Evolutionary conservation across 1,139 yeast genomes (phyloP), one percentile per base, ranked within the genome.

Genomic region (Waltiozyma sp.): DNA sequence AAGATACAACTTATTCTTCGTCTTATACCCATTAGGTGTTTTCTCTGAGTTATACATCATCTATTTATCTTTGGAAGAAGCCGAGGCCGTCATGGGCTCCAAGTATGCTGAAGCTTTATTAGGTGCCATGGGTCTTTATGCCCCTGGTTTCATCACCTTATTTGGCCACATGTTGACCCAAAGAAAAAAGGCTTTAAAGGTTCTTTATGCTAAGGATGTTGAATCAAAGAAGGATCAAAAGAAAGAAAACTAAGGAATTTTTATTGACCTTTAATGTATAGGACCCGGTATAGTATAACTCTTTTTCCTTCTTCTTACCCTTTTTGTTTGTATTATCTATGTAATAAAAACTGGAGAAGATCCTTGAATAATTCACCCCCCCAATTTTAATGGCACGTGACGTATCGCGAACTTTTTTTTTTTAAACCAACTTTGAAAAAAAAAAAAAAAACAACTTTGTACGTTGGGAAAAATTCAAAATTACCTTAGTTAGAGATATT

Each of bases 11-110:
- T 69, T 89, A 26, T 91, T 91, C 63, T 75, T 75, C 54, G 75
- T 87, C 2, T 70, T 91, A 54, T 91, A 91, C 58, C 98, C 98
- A 21, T 64, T 85, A 33, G 98, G 98, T 6, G 96, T 91, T 16
- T 76, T 84, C 4, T 79, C 93, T 47, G 99, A 91, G 60, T 70
- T 86, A 50, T 57, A 70, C 42, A 76, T 88, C 65, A 72, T 87
- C 48, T 79, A 77, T 61, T 65, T 78, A 47, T 79, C 94, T 0
- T 68, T 87, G 41, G 73, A 69, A 34, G 76, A 74, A 43, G 95
- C 95, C 14, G 71, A 68, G 37, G 50, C 52, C 14, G 66, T 60
- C 18, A 68, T 70, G 47, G 83, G 86, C 28, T 61, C 63, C 0
- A 65, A 70, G 63, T 77, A 75, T 61, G 72, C 77, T 40, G 70